Percentiles rank a stretch among this genome's conserved stretches.
Conservation (phyloP, 257 asterid species). For the Verbascum thapsus region DNA sequence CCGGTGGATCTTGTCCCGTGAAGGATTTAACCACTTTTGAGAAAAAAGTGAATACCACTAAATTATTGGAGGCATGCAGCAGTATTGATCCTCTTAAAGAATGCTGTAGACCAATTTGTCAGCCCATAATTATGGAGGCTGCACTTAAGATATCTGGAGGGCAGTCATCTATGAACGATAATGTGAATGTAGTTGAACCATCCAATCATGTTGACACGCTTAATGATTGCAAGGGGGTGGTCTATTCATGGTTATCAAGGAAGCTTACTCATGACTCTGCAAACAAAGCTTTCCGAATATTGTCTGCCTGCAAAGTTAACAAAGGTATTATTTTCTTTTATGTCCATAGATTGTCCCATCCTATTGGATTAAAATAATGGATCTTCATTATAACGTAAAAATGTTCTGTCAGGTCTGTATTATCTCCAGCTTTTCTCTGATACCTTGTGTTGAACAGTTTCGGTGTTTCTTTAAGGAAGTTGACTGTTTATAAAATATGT, state of each 20-base stretch:
- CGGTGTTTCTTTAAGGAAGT: too few relatives aligned
- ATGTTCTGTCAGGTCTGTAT: too few relatives aligned
- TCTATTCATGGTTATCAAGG: constrained; percentile 81
- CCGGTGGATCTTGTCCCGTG: constrained; percentile 97
- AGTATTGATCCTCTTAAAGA: constrained; percentile 85
- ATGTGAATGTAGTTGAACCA: constrained; percentile 55
- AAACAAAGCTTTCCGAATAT: constrained; percentile 72
- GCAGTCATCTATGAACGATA: constrained; percentile 50
- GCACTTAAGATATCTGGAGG: constrained; percentile 74
- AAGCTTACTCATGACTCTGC: constrained; percentile 77
- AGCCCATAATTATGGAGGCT: constrained; percentile 87
- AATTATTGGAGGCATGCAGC: constrained; percentile 84
- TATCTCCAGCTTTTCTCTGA: too few relatives aligned
- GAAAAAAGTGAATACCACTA: constrained; percentile 79
- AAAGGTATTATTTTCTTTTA: too few relatives aligned
- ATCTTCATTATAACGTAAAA: too few relatives aligned
- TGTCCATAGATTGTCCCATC: too few relatives aligned
- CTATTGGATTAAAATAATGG: too few relatives aligned
- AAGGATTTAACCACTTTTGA: constrained; percentile 76
- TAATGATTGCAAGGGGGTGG: constrained; percentile 91
- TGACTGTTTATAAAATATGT: too few relatives aligned
- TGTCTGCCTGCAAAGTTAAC: constrained; percentile 96
- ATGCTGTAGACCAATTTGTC: constrained; percentile 92
- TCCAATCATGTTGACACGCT: constrained; percentile 55
- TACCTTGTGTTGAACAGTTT: too few relatives aligned